Evolutionary conservation across 2,329 filamentous ascomycete genomes (phyloP), one percentile per base, ranked within the genome.

Genomic region (Aspergillus ruber): DNA sequence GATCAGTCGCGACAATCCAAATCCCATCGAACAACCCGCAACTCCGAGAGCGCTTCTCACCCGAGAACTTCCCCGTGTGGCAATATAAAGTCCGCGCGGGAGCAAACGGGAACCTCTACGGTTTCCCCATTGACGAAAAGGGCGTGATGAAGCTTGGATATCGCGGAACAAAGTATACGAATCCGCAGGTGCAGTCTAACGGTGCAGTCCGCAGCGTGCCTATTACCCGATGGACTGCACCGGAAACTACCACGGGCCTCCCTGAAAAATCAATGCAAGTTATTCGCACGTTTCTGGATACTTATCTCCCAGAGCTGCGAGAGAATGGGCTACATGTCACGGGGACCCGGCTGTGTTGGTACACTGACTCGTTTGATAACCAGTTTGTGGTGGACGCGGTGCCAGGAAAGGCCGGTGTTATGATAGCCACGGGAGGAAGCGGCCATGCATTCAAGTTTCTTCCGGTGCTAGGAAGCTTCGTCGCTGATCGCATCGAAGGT

Each of bases 391-490:
- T 83, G 42, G 70, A 74, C 35, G 71, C 73, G 47, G 74, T 80
- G 43, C 77, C 78, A 0, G 63, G 55, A 13, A 76, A 73, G 52
- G 58, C 63, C n/a, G 73, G 75, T 0, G 57, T 84, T 0, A 77
- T 83, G 56, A 71, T 84, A 0, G 80, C 80, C 2, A 83, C 81
- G 0, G 81, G 79, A 1, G 82, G 82, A 0, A 78, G 74, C 32
- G 81, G 82, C 0, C 81, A 84, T 60, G 81, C 71, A 0, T 84
- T 83, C 61, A 84, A 83, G 55, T 83, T 80, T 50, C 57, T 82
- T 43, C 81, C 81, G 0, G 75, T 77, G 3, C 73, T 84, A 53
- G 80, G 81, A 1, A 74, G 75, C 32, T 72, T 70, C 50, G 74
- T 83, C 10, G 69, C 77, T 0, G 74, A 81, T 51, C 71, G 74